Evolutionary conservation across 306 rosid species (phyloP), one percentile per base, ranked within the genome.

Genomic region (Prosopis cineraria): DNA sequence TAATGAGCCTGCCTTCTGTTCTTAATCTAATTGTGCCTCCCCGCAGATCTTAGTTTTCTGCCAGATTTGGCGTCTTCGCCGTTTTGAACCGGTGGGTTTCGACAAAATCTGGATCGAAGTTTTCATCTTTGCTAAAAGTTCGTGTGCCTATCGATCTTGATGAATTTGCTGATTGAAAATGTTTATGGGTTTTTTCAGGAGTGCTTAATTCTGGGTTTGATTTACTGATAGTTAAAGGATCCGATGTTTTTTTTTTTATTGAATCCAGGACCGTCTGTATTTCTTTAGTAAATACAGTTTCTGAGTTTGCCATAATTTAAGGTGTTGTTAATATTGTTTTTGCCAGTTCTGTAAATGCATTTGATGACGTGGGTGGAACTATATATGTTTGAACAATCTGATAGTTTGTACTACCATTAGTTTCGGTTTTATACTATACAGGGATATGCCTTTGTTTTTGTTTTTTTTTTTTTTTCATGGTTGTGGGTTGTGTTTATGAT

Each of bases 171-270:
- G 68, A 80, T 80, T 86, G 47, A 78, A 66, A 37, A 29, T 68
- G 39, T 77, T 59, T 73, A 19, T 72, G 79, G 84, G 65, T 73
- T 83, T 80, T 52, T 75, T 78, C 93, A 86, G 96, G 91, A 82
- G 75, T 82, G 76, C 79, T 88, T 81, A 74, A 78, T 87, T 82
- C 87, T 83, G 24, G 74, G 79, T 87, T 77, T 74, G 81, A 80
- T 87, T 87, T 58, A 77, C 90, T 90, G 95, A 74, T 90, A 88
- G 91, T 87, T 76, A 83, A 83, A 87, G 87, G 98, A 94, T 94
- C 96, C 86, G 86, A 85, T 79, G 89, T 79, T 84, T 71, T 55
- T 79, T 84, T 71, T 55, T 29, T 73, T 78, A 88, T 86, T 94
- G 90, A 88, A 87, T 94, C 88, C 79, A 75, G 68, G 78, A 84